Percentiles rank a stretch among this genome's conserved stretches.
phyloP scores from a whole-genome alignment of 1,284 basidiomycete genomes.

The Ganoderma sinense region DNA sequence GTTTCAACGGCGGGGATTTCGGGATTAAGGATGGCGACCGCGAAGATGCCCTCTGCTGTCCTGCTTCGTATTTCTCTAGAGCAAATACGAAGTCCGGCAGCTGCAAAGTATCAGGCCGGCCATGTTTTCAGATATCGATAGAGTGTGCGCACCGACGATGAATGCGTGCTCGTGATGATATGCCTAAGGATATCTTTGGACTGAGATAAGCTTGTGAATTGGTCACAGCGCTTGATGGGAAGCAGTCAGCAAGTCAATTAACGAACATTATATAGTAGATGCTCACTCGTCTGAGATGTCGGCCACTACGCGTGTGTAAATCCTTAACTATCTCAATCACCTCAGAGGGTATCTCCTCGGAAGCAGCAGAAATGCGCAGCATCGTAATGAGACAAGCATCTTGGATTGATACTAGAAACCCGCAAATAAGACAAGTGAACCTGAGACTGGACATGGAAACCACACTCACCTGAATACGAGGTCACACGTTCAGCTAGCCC shows the following conservation, averaged over 20 bases:
- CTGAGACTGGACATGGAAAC: not conserved
- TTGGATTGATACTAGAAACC: slow-evolving; percentile 63
- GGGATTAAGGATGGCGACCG: slow-evolving; percentile 24
- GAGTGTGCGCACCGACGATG: slow-evolving; percentile 56
- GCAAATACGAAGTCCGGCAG: slow-evolving; percentile 72
- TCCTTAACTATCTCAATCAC: slow-evolving; percentile 51
- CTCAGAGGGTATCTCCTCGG: slow-evolving; percentile 57
- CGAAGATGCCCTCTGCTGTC: slow-evolving; percentile 23
- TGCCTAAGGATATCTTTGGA: slow-evolving; percentile 51
- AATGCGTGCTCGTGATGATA: slow-evolving; percentile 53
- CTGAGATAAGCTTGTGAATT: slow-evolving; percentile 61
- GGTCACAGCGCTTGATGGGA: slow-evolving; percentile 69
- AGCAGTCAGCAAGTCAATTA: not conserved
- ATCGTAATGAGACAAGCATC: slow-evolving; percentile 75
- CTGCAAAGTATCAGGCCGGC: slow-evolving; percentile 43
- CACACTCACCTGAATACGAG: slow-evolving; percentile 54
- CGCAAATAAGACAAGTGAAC: not conserved
- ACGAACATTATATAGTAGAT: too few species aligned
- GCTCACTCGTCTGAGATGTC: slow-evolving; percentile 62
- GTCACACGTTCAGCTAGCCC: slow-evolving; percentile 56
- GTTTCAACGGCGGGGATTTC: slow-evolving; percentile 29
- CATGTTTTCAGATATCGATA: not conserved
- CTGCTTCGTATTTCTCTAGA: slow-evolving; percentile 47
- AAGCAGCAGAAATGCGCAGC: slow-evolving; percentile 67
- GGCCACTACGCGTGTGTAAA: slow-evolving; percentile 51